Conservation (phyloP, 2,329 filamentous ascomycete genomes). For the Niveomyces coronatus region DNA sequence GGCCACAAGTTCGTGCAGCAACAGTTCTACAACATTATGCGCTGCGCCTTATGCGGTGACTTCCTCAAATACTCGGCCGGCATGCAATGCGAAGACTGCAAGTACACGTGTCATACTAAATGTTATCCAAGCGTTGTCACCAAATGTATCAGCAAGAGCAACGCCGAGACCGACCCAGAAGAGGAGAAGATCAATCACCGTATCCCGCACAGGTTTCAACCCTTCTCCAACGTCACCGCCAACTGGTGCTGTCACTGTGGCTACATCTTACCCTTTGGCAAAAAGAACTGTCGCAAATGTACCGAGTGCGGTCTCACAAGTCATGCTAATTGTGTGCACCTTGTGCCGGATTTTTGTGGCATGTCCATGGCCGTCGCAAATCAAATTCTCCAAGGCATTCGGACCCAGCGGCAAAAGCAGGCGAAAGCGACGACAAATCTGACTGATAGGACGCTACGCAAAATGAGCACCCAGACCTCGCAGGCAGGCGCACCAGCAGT, state of each 20-base stretch:
- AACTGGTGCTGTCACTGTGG: constrained; percentile 99
- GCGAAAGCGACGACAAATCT: constrained; percentile 41
- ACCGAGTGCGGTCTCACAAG: constrained; percentile 84
- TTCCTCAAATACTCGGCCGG: constrained; percentile 98
- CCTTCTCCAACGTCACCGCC: constrained; percentile 94
- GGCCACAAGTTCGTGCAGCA: constrained; percentile 98
- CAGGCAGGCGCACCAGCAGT: constrained; percentile 24
- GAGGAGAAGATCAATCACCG: constrained; percentile 99
- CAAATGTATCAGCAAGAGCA: constrained; percentile 99
- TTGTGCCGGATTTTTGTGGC: constrained; percentile 96
- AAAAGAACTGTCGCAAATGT: constrained; percentile 91
- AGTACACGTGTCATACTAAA: constrained; percentile 97
- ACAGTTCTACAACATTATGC: constrained; percentile 99
- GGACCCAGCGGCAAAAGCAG: constrained; percentile 62
- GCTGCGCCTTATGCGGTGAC: constrained; percentile 92
- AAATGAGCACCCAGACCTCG: constrained; percentile 36
- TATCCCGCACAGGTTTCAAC: constrained; percentile 92
- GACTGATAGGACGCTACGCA: constrained; percentile 56
- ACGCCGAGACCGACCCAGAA: constrained; percentile 94
- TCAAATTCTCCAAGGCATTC: constrained; percentile 79
- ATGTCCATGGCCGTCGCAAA: constrained; percentile 99
- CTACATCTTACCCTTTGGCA: constrained; percentile 87
- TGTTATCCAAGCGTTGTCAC: constrained; percentile 95
- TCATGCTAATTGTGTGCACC: constrained; percentile 82
- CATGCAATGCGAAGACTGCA: constrained; percentile 99